These are phyloP conservation scores for Leccinum angustisporum DNA, from an alignment of 1,284 basidiomycete species.

Conservation along the genomic window DNA sequence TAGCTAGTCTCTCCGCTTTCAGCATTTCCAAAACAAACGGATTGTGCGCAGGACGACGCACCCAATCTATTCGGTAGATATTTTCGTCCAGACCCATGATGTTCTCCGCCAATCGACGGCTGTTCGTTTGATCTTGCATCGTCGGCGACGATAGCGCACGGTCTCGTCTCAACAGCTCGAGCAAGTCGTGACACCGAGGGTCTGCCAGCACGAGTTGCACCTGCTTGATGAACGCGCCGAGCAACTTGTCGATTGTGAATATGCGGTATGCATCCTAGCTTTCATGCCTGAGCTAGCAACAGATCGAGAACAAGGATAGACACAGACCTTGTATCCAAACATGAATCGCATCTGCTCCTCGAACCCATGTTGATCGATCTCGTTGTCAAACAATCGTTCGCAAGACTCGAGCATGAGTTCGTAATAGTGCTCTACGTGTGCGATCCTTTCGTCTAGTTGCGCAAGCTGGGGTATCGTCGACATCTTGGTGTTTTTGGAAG, in stretches of 20 bases:
- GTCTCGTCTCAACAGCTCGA: constrained; percentile 79
- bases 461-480: constrained; percentile 14
- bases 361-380: constrained; percentile 83
- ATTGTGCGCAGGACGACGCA: constrained; percentile 37
- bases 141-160: constrained; percentile 62
- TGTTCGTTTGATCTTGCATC: constrained; percentile 84
- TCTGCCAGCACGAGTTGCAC: constrained; percentile 82
- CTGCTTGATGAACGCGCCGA: constrained; percentile 87
- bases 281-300: neutral
- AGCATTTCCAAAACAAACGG: neutral
- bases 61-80: constrained; percentile 91
- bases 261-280: constrained; percentile 73
- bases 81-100: constrained; percentile 88
- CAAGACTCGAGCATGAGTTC: constrained; percentile 83
- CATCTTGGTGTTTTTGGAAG: constrained; percentile 38
- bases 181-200: constrained; percentile 80
- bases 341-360: constrained; percentile 91
- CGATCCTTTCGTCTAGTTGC: constrained; percentile 26
- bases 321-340: constrained; percentile 78
- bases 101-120: constrained; percentile 80
- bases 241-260: constrained; percentile 93
- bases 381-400: constrained; percentile 90
- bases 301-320: neutral
- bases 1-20: constrained; percentile 45
- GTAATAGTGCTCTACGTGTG: constrained; percentile 66